Evolutionary conservation across 768 basidiomycete species (phyloP), one percentile per base, ranked within the genome.

Genomic region (Rhizopogon vesiculosus): DNA sequence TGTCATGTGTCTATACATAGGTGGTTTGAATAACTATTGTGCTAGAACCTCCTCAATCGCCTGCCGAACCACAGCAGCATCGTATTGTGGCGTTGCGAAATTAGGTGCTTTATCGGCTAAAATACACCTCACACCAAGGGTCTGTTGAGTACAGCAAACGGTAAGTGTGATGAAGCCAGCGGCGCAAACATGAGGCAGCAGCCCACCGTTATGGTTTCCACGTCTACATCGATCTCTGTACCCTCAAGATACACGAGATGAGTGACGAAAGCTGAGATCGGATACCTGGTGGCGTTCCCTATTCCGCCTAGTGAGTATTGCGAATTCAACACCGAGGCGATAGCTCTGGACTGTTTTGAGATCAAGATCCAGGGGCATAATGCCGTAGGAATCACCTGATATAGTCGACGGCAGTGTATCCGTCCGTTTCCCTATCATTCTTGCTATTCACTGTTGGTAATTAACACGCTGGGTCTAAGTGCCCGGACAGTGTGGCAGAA

Each of bases 401-500:
- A 65, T 96, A 96, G 72, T 95, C 89, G 3, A 81, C 76, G 0
- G 92, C 94, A 5, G 80, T 83, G 67, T 95, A 96, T 7, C 84
- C 88, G 28, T 85, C 81, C 0, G 94, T 97, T 71, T 98, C 95
- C 54, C 94, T 78, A 65, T 98, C 95, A 63, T 96, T 97, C 60
- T 78, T 80, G 12, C 82, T 76, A 66, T 97, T 98, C 55, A 98
- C 94, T 96, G 61, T 12, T 22, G 18, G 45, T 39, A 56, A 46
- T 57, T n/a, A 64, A 57, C 7, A 31, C 38, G 18, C 16, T 56
- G n/a, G 40, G 55, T 45, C 39, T 38, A 53, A 28, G 38, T 42
- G 29, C 5, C 43, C 13, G 43, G 43, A 22, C 42, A 56, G 12
- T 38, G 48, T 18, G 33, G 48, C 48, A 49, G 19, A 35, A 73